phyloP scores from a whole-genome alignment of 106 monocot species.

The Phalaenopsis aphrodite region DNA sequence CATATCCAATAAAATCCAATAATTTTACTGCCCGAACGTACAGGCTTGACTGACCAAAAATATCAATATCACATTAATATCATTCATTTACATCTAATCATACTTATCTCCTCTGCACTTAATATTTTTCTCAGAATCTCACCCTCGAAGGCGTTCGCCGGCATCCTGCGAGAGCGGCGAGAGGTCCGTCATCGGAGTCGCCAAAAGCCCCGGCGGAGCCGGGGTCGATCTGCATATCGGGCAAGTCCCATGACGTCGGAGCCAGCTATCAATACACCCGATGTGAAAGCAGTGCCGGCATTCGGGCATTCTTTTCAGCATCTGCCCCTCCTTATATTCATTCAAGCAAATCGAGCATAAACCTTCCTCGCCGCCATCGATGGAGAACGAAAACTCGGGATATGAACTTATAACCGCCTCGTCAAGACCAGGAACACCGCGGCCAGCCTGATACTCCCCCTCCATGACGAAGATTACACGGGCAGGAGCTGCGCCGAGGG shows the following conservation, averaged over 20 bases:
- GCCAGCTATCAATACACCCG: slow-evolving; percentile 64
- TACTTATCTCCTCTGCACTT: no score
- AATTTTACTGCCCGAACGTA: no score
- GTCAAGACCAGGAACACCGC: neutral
- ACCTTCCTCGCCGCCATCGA: neutral
- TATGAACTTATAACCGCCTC: neutral
- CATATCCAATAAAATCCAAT: no score
- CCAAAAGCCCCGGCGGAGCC: slow-evolving; percentile 28
- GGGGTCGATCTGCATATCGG: slow-evolving; percentile 73
- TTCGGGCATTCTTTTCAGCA: slow-evolving; percentile 38
- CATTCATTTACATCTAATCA: no score
- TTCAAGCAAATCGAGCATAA: slow-evolving; percentile 72
- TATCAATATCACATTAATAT: no score
- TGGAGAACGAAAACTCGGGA: neutral
- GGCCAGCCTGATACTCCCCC: neutral
- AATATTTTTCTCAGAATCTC: no score
- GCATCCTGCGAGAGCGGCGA: no score
- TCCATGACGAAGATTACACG: neutral
- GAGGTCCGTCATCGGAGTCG: slow-evolving; percentile 22
- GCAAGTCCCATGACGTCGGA: slow-evolving; percentile 62
- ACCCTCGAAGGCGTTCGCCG: no score
- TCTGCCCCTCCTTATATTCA: slow-evolving; percentile 51
- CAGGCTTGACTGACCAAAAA: no score
- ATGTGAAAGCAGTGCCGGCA: slow-evolving; percentile 75
- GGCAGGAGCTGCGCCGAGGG: neutral